A percentile compares a stretch with the other conserved stretches of the same genome.
Conservation (phyloP, 768 basidiomycete species). For the Podaxis rugospora region DNA sequence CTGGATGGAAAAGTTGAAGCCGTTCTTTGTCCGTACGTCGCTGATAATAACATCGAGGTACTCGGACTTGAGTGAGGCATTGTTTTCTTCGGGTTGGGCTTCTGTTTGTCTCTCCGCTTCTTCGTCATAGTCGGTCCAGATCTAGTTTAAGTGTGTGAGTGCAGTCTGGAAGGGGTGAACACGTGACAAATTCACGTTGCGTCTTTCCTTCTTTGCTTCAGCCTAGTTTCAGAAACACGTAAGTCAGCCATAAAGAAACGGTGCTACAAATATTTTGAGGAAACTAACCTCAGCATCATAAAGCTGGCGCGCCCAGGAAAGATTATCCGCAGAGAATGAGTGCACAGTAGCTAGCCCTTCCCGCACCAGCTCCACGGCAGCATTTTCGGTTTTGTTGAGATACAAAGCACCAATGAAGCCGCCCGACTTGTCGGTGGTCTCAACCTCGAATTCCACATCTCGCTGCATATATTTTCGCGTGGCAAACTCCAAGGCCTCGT, state of each 20-base stretch:
- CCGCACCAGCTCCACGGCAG: slow-evolving; percentile 73
- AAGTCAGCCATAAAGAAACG: background rate
- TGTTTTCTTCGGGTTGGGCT: slow-evolving; percentile 35
- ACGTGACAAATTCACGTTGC: slow-evolving; percentile 47
- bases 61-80: slow-evolving; percentile 66
- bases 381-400: slow-evolving; percentile 82
- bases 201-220: slow-evolving; percentile 76
- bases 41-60: slow-evolving; percentile 93
- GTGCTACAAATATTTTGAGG: background rate
- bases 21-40: slow-evolving; percentile 70
- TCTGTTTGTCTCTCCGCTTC: slow-evolving; percentile 50
- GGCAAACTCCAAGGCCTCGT: slow-evolving; percentile 78
- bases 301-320: slow-evolving; percentile 77
- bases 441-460: slow-evolving; percentile 91
- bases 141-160: slow-evolving; percentile 35
- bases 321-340: slow-evolving; percentile 77
- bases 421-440: slow-evolving; percentile 87
- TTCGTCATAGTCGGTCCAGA: slow-evolving; percentile 85
- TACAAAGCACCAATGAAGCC: slow-evolving; percentile 92
- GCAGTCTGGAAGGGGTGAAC: background rate
- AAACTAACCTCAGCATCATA: slow-evolving; percentile 72
- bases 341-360: slow-evolving; percentile 91
- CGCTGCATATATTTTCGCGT: slow-evolving; percentile 85
- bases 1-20: slow-evolving; percentile 89
- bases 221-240: slow-evolving; percentile 34